Evolutionary conservation across 805 yeast species (phyloP).

Genomic region (Lachancea quebecensis): DNA sequence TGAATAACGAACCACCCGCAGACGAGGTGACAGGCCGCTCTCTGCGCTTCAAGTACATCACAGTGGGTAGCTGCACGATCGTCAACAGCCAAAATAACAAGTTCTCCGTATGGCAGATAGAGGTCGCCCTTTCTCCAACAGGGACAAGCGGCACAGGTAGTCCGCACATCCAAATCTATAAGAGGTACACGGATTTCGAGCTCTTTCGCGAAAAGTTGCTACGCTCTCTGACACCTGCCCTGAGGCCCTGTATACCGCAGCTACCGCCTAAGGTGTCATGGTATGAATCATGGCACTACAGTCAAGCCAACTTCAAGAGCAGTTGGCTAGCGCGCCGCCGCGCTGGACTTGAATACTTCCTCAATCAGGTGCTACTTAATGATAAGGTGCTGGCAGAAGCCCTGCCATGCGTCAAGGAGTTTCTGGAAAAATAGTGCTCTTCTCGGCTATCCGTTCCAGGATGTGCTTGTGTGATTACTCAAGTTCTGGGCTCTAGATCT

Average conservation of each 20-base stretch:
- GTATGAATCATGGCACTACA: conserved; percentile 26
- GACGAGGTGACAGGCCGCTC: conserved; percentile 2
- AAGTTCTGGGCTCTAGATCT: not conserved
- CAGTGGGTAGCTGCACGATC: conserved; percentile 26
- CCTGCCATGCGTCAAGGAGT: conserved; percentile 35
- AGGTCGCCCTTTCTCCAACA: conserved; percentile 14
- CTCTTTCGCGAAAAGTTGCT: conserved; percentile 37
- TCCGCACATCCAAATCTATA: conserved; percentile 39
- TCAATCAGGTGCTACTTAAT: conserved; percentile 47
- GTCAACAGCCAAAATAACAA: conserved; percentile 21
- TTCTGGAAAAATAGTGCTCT: conserved; percentile 24
- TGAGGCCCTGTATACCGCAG: conserved; percentile 34
- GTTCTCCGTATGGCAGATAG: conserved; percentile 28
- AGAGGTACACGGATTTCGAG: conserved; percentile 61
- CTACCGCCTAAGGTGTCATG: conserved; percentile 47
- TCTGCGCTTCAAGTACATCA: conserved; percentile 5
- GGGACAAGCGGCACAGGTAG: not conserved
- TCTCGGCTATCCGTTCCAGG: not conserved
- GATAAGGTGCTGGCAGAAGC: conserved; percentile 35
- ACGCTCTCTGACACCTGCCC: conserved; percentile 29
- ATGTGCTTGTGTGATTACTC: too few relatives aligned
- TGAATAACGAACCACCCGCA: conserved; percentile 14
- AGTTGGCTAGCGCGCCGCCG: conserved; percentile 49
- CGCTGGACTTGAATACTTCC: conserved; percentile 52
- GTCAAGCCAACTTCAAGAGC: conserved; percentile 31